These are phyloP conservation scores for Albifimbria verrucaria DNA, from an alignment of 2,329 filamentous ascomycete species.

Conservation along the genomic window DNA sequence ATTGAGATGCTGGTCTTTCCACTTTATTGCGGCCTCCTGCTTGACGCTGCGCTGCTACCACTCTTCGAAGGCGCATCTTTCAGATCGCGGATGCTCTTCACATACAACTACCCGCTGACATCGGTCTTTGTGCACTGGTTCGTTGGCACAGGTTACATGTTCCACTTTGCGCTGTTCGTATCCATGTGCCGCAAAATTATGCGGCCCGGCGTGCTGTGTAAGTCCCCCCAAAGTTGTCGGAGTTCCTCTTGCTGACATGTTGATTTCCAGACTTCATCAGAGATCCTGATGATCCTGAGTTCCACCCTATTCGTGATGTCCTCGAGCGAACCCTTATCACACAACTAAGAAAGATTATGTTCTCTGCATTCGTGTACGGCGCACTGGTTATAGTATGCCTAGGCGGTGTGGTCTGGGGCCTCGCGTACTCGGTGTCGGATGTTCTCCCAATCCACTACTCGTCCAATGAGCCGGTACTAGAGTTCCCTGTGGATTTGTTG, in stretches of 20 bases:
- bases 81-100: conserved; percentile 74
- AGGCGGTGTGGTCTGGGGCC: conserved; percentile 92
- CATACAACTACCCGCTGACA: conserved; percentile 74
- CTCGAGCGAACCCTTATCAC: conserved; percentile 89
- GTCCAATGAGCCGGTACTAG: conserved; percentile 84
- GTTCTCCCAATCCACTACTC: conserved; percentile 92
- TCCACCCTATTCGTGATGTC: conserved; percentile 95
- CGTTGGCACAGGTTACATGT: conserved; percentile 98
- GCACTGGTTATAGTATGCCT: conserved; percentile 89
- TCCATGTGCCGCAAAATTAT: conserved; percentile 99
- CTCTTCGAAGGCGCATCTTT: conserved; percentile 82
- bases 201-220: conserved; percentile 88
- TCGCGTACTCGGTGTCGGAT: conserved; percentile 62
- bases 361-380: conserved; percentile 94
- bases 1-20: conserved; percentile 99
- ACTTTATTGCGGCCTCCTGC: conserved; percentile 86
- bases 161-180: conserved; percentile 97
- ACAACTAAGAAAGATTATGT: conserved; percentile 92
- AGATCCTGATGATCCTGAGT: conserved; percentile 96
- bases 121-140: conserved; percentile 99
- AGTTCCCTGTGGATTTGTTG: conserved; percentile 89
- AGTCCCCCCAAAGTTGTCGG: conserved; percentile 32
- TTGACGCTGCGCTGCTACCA: conserved; percentile 84
- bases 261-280: conserved; percentile 76
- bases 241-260: conserved; percentile 10